Conservation (phyloP, 1,284 basidiomycete genomes). For the Malassezia obtusa region DNA sequence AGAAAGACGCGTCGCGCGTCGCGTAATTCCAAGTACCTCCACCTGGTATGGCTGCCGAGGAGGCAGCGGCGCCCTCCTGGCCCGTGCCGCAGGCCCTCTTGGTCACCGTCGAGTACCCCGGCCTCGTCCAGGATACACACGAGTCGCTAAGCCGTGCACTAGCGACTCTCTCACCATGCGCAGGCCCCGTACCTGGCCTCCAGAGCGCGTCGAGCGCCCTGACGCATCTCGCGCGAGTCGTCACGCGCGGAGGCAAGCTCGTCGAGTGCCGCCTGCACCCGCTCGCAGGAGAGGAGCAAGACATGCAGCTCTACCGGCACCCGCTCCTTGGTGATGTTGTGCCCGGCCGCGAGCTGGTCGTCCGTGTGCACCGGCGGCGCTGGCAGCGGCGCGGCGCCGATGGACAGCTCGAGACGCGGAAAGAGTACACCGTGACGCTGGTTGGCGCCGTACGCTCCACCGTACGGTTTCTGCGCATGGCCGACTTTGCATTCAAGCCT, state of each 20-base stretch:
- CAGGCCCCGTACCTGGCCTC: background rate
- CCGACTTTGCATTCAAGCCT: constrained; percentile 40
- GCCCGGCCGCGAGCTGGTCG: background rate
- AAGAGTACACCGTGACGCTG: constrained; percentile 62
- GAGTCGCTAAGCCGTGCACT: constrained; percentile 29
- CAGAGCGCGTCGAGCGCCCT: constrained; percentile 19
- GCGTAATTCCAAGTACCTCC: constrained; percentile 1
- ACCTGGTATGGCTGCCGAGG: background rate
- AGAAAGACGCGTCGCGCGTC: constrained; percentile 11
- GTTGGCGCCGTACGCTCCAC: constrained; percentile 70
- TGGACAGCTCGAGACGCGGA: background rate
- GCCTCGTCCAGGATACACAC: constrained; percentile 8
- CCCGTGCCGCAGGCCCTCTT: constrained; percentile 23
- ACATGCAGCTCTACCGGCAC: constrained; percentile 10
- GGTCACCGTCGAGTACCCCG: constrained; percentile 39
- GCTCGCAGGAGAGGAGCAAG: background rate
- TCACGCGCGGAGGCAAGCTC: constrained; percentile 17
- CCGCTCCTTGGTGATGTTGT: constrained; percentile 14
- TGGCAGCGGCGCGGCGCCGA: background rate
- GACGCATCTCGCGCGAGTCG: constrained; percentile 22
- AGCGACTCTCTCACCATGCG: constrained; percentile 24
- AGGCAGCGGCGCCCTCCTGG: constrained; percentile 1
- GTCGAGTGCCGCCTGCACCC: constrained; percentile 33
- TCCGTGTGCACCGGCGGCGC: background rate
- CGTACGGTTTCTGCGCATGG: constrained; percentile 62